These are phyloP conservation scores for Ganoderma meredithae DNA, from an alignment of 1,284 basidiomycete species.

Conservation along the genomic window DNA sequence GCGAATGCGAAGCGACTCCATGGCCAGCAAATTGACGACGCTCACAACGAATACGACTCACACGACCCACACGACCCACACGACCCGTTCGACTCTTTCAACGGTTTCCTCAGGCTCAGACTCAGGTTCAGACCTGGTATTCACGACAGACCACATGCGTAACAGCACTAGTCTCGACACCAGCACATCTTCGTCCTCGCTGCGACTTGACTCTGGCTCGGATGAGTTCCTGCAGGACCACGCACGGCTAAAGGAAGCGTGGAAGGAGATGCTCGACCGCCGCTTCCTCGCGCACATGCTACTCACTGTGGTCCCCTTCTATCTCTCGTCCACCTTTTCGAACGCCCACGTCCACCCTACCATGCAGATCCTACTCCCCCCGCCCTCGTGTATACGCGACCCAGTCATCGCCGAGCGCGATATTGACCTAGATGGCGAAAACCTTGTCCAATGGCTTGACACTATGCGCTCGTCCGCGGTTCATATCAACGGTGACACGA, in stretches of 20 bases:
- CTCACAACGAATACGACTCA: conserved; percentile 9
- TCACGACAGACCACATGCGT: conserved; percentile 25
- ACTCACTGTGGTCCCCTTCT: conserved; percentile 70
- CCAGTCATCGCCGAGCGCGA: conserved; percentile 8
- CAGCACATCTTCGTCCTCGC: conserved; percentile 19
- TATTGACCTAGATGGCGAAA: conserved; percentile 11
- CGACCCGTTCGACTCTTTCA: not conserved
- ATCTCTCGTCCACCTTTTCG: conserved; percentile 65
- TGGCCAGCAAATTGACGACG: conserved; percentile 24
- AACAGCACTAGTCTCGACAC: conserved; percentile 24
- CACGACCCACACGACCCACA: conserved; percentile 11
- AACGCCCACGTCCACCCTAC: conserved; percentile 60
- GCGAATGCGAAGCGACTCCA: conserved; percentile 26
- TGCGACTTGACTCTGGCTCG: conserved; percentile 4
- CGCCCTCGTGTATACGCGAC: conserved; percentile 46
- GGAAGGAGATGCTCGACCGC: conserved; percentile 71
- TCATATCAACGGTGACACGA: conserved; percentile 17
- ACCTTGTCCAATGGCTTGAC: conserved; percentile 23
- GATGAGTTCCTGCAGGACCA: conserved; percentile 64
- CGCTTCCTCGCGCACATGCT: conserved; percentile 64
- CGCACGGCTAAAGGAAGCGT: conserved; percentile 63
- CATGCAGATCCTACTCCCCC: conserved; percentile 63
- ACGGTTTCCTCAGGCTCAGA: conserved; percentile 12
- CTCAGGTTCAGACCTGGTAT: conserved; percentile 19
- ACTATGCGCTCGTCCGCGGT: conserved; percentile 27